Percentiles rank a stretch among this genome's conserved stretches.
phyloP scores from a whole-genome alignment of 441 rosid genomes.

The Jatropha multifida region DNA sequence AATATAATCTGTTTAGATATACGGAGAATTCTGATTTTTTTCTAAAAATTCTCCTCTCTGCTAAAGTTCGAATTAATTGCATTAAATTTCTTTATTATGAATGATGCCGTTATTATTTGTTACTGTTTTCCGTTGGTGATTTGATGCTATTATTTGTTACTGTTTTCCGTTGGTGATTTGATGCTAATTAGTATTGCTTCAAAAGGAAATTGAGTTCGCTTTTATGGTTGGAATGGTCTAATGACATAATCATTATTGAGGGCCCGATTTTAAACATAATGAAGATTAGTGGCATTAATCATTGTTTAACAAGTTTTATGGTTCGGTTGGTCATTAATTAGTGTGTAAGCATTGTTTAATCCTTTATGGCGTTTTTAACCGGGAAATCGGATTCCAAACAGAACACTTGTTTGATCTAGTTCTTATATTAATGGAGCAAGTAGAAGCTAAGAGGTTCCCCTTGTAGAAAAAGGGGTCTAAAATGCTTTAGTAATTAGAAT shows the following conservation, averaged over 20 bases:
- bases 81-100: too few relatives aligned
- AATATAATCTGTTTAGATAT: too few relatives aligned
- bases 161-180: background rate
- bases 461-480: background rate
- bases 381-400: too few relatives aligned
- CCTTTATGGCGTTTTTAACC: too few relatives aligned
- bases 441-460: too few relatives aligned
- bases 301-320: background rate
- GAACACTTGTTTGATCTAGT: too few relatives aligned
- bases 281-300: background rate
- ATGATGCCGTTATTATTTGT: too few relatives aligned
- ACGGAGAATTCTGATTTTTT: too few relatives aligned
- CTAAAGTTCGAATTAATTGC: background rate
- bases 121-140: background rate
- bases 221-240: background rate
- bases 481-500: background rate
- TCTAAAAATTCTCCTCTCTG: too few relatives aligned
- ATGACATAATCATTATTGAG: background rate
- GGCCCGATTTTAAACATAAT: background rate
- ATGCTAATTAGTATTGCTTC: background rate
- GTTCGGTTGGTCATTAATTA: too few relatives aligned
- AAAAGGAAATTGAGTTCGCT: background rate
- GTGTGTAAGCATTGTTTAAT: too few relatives aligned
- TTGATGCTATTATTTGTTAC: background rate
- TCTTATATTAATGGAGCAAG: too few relatives aligned